These are phyloP conservation scores for Quillaja saponaria DNA, from an alignment of 306 rosid genomes.

Conservation along the genomic window DNA sequence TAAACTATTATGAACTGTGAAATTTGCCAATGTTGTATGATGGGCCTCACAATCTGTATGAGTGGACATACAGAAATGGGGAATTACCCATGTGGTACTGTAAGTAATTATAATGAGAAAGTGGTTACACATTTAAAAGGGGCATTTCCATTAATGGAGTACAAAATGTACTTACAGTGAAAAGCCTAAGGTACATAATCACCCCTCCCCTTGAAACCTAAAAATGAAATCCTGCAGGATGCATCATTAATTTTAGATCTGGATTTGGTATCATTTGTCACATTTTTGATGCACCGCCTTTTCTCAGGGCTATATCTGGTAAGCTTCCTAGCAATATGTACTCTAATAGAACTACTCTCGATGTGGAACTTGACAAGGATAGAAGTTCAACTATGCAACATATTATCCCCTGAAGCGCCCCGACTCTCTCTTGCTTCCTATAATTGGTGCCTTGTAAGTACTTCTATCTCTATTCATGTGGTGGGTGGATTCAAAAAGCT, in stretches of 20 bases:
- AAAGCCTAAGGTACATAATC: conserved; percentile 2
- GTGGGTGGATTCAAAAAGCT: conserved; percentile 16
- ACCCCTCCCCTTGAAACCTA: background rate
- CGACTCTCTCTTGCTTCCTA: conserved; percentile 75
- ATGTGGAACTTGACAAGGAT: conserved; percentile 99
- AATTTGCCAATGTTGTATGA: background rate
- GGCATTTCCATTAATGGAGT: conserved; percentile 17
- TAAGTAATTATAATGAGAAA: too few species aligned
- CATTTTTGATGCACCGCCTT: conserved; percentile 22
- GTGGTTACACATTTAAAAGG: background rate
- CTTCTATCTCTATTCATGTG: conserved; percentile 20
- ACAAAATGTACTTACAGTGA: background rate
- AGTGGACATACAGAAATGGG: background rate
- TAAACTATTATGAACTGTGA: conserved; percentile 17
- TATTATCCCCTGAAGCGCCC: conserved; percentile 91
- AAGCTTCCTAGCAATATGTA: conserved; percentile 55
- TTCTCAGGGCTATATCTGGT: conserved; percentile 71
- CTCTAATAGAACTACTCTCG: conserved; percentile 73
- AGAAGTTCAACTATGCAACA: conserved; percentile 90
- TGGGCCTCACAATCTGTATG: conserved; percentile 6
- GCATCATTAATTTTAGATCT: background rate
- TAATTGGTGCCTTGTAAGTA: conserved; percentile 84
- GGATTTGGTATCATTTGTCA: conserved; percentile 11
- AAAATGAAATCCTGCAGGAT: conserved; percentile 10
- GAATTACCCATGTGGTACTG: background rate